Percentiles rank a stretch among this genome's conserved stretches.
Evolutionary conservation across 176 grass and related monocot species (phyloP).

Genomic region (Leersia perrieri): DNA sequence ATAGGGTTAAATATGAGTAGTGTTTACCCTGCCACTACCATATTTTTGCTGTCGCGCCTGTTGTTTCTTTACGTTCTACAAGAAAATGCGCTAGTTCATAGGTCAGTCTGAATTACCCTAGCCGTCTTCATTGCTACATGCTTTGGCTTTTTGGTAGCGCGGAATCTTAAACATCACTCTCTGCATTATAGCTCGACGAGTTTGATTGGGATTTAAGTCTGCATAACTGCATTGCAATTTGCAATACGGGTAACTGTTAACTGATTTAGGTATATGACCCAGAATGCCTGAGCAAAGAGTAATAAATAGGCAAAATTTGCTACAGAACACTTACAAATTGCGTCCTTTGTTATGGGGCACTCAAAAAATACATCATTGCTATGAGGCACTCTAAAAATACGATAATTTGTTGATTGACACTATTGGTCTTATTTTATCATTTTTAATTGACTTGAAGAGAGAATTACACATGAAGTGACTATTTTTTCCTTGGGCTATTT

Average conservation of each 20-base stretch:
- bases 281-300: background rate
- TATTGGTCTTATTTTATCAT: too few species aligned
- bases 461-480: too few species aligned
- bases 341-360: too few species aligned
- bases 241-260: background rate
- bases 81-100: background rate
- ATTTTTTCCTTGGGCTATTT: too few species aligned
- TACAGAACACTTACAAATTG: too few species aligned
- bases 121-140: background rate
- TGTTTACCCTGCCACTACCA: background rate
- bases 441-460: too few species aligned
- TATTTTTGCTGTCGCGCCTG: background rate
- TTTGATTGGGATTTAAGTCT: background rate
- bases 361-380: too few species aligned
- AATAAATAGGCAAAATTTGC: background rate
- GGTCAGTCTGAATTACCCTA: background rate
- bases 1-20: background rate
- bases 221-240: background rate
- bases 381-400: too few species aligned
- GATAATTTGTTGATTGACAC: too few species aligned
- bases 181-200: background rate
- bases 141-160: background rate
- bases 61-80: background rate
- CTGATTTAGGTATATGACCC: background rate
- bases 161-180: background rate